Base-by-base conservation (phyloP, 139 green algal species). In the Coccomyxa sp. region DNA sequence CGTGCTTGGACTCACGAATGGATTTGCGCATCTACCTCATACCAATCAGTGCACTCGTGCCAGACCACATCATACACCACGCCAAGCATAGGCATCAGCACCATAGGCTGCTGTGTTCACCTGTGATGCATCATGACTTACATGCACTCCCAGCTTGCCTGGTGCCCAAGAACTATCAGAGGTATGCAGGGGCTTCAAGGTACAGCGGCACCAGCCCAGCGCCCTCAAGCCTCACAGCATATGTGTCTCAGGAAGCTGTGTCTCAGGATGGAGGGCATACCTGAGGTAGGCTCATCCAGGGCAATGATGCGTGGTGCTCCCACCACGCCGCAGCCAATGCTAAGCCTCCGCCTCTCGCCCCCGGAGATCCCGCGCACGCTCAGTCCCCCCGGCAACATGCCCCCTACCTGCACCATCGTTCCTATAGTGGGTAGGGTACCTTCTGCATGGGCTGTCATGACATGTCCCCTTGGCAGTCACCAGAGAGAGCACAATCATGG, bases 261-360 rank as follows among this genome's bases (percentile, higher is more conserved):
- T 27, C 58, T 10, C 8, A n/a, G 16, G 58, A 71, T 36, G 12
- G 33, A 10, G 8, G 58, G 18, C 58, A 6, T 29, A 70, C 73
- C 75, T 39, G 75, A 55, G 35, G 79, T 88, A 37, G 85, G 85
- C 80, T 91, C 87, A 44, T 91, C 87, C 74, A 89, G 74, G 69
- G 88, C 84, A 27, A 91, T 70, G 54, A 91, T 78, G 22, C 55
- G 39, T 18, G 85, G 87, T n/a, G 78, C 69, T 31, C 77, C 82
- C 27, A 91, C 44, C 69, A 88, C 73, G 64, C 83, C 85, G 24
- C 81, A 83, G 44, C 77, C 85, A 24, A 92, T 74, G 33, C 70
- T 83, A 39, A 91, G 75, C 10, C 87, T 79, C 35, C 87, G 79
- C 71, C 79, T 81, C 80, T 91, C 81, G 35, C 87, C 87, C n/a